Conservation (phyloP, 129 eudicot genomes). For the Flaveria brownii region DNA sequence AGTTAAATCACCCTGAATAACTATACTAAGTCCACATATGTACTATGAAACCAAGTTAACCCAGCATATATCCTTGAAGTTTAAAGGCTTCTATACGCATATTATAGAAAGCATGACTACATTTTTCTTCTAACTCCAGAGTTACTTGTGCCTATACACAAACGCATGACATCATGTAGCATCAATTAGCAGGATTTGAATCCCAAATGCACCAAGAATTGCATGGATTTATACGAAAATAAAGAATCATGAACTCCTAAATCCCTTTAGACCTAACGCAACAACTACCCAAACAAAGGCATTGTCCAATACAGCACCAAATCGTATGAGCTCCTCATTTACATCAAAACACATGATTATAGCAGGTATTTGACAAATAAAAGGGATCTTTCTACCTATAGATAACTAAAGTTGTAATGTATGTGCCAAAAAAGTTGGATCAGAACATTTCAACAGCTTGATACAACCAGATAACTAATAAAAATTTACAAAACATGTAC, state of each 20-base stretch:
- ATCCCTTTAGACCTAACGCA: conserved; percentile 6
- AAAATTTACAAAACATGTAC: conserved; percentile 35
- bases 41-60: not conserved
- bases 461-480: not conserved
- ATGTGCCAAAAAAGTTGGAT: not conserved
- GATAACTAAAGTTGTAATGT: conserved; percentile 5
- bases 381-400: conserved; percentile 10
- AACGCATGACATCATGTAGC: conserved; percentile 5
- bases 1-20: no score
- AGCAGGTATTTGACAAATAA: not conserved
- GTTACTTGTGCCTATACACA: not conserved
- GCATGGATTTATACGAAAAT: not conserved
- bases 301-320: not conserved
- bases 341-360: not conserved
- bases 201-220: conserved; percentile 12
- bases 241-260: not conserved
- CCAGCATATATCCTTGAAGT: not conserved
- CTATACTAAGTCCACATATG: not conserved
- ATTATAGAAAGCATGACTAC: not conserved
- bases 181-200: conserved; percentile 3
- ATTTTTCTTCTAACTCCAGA: not conserved
- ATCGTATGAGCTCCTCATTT: not conserved
- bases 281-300: conserved; percentile 9
- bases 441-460: not conserved
- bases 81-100: not conserved